These are phyloP conservation scores for Mycena leptocephala DNA, from an alignment of 768 basidiomycete species.

Conservation along the genomic window DNA sequence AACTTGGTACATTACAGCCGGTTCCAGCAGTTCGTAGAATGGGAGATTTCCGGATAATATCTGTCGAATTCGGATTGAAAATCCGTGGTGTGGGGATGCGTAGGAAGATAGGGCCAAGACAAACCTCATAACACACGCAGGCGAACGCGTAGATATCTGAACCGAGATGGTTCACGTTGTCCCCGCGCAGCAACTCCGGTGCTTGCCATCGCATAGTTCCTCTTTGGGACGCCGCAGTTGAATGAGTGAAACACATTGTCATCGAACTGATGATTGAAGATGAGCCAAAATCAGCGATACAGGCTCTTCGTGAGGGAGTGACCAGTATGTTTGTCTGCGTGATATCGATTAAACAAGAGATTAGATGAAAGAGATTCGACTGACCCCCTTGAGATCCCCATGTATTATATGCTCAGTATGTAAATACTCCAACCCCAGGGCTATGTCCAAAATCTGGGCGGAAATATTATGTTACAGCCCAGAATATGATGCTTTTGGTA, in stretches of 20 bases:
- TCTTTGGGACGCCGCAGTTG: neutral
- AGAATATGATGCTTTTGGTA: too few relatives aligned
- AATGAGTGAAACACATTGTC: neutral
- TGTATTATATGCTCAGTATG: too few relatives aligned
- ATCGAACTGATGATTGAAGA: neutral
- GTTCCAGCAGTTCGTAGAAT: neutral
- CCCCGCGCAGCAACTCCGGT: neutral
- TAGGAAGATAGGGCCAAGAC: neutral
- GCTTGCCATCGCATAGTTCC: neutral
- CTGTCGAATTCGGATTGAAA: too few relatives aligned
- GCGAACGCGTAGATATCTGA: constrained; percentile 1
- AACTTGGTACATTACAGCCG: neutral
- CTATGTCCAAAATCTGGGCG: too few relatives aligned
- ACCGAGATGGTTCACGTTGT: neutral
- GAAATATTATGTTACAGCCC: too few relatives aligned
- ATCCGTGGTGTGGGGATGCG: too few relatives aligned
- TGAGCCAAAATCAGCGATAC: neutral
- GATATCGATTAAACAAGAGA: too few relatives aligned
- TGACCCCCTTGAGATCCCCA: too few relatives aligned
- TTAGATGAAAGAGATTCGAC: too few relatives aligned
- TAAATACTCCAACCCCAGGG: too few relatives aligned
- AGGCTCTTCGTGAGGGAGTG: neutral
- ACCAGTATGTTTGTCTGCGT: neutral
- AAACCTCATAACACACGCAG: neutral
- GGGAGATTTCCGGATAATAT: neutral